phyloP scores from a whole-genome alignment of 805 yeast species.

The Kodamaea kaohsiungensis region DNA sequence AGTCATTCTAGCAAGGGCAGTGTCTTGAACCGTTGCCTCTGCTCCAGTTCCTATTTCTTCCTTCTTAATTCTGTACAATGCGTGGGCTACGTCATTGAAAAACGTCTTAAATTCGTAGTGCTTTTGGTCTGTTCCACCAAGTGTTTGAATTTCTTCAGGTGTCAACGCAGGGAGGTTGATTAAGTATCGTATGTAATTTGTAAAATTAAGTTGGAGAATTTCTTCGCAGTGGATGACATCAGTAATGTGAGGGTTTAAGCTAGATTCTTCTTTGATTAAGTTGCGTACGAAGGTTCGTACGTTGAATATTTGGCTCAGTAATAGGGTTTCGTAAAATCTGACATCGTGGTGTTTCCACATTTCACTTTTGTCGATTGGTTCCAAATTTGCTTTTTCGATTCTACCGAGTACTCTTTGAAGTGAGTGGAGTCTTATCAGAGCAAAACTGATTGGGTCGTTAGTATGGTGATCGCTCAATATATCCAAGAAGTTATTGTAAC shows the following conservation, averaged over 20 bases:
- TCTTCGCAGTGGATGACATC: conserved; percentile 30
- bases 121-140: conserved; percentile 21
- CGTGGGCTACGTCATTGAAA: conserved; percentile 27
- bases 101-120: conserved; percentile 32
- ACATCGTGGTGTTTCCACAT: conserved; percentile 18
- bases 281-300: conserved; percentile 29
- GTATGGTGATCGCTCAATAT: conserved; percentile 30
- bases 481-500: conserved; percentile 35
- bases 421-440: conserved; percentile 33
- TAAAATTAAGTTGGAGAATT: conserved; percentile 38
- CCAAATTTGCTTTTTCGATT: conserved; percentile 13
- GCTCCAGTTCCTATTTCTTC: conserved; percentile 30
- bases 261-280: conserved; percentile 20
- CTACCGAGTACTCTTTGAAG: conserved; percentile 28
- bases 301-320: conserved; percentile 30
- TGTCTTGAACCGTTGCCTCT: conserved; percentile 23
- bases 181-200: conserved; percentile 37
- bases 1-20: conserved; percentile 12
- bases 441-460: conserved; percentile 41
- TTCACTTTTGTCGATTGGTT: background rate
- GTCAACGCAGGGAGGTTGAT: conserved; percentile 28
- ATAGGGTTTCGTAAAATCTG: conserved; percentile 28
- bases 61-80: conserved; percentile 25
- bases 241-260: background rate
- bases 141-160: conserved; percentile 11